Evolutionary conservation across 2,329 filamentous ascomycete genomes (phyloP), one percentile per base, ranked within the genome.

Genomic region (Chaetomiaceae sp.): DNA sequence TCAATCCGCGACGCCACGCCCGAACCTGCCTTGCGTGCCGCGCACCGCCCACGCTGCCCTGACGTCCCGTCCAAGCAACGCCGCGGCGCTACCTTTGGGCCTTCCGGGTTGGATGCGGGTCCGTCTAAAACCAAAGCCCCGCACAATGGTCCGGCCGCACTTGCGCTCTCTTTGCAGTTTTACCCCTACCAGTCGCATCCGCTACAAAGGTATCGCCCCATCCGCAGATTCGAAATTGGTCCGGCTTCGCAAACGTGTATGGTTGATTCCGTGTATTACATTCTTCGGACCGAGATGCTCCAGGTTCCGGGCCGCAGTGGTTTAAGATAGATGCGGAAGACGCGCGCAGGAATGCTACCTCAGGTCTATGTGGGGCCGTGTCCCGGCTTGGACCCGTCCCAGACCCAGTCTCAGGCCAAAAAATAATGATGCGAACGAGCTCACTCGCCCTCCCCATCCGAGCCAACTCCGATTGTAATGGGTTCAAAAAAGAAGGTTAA

Each of bases 51-150:
- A 21, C 6, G 20, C 18, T 21, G 25, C 23, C 34, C 32, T 30
- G n/a, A n/a, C n/a, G n/a, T n/a, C n/a, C 36, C 37, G 18, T 6
- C 36, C 21, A 20, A 40, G 14, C 40, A 43, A 20, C 40, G 32
- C 43, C 18, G 25, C 25, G 25, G 45, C 34, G 33, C 45, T 30
- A 55, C 27, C 48, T 40, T 56, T 51, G 11, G 40, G 25, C 51
- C 41, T n/a, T 55, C 54, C 44, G 56, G 54, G 25, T 38, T 55
- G 53, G 34, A 43, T 43, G 43, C 53, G 49, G 56, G 29, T 47
- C 53, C 44, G 32, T 37, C 44, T 8, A 8, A 30, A 21, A 14
- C 23, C 25, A 29, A n/a, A 29, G 23, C 48, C 37, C 52, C 46
- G 34, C 50, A 21, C 29, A 5, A 27, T 7, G 29, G 23, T 40